Percentiles rank a stretch among this genome's conserved stretches.
These are phyloP conservation scores for Pelargonium cotyledonis DNA, from an alignment of 441 rosid genomes.

Conservation along the genomic window DNA sequence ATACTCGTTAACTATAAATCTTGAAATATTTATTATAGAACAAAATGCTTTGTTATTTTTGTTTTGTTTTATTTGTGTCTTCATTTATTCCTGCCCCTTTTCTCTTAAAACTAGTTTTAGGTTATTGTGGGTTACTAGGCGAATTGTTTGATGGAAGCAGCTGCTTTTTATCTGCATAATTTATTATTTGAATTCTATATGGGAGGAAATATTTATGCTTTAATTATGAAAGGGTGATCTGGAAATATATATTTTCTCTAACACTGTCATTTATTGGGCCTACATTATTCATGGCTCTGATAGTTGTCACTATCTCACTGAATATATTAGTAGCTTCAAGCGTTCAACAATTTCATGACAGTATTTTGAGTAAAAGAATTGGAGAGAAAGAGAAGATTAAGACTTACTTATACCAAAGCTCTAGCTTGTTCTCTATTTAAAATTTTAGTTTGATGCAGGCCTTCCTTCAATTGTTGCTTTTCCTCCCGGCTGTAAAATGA, in stretches of 20 bases:
- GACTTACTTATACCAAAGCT: not conserved
- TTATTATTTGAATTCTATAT: not conserved
- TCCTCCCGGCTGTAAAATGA: constrained; percentile 66
- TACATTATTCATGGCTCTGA: not conserved
- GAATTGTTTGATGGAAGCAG: not conserved
- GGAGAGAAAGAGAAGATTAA: not conserved
- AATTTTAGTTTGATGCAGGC: constrained; percentile 40
- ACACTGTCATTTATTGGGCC: not conserved
- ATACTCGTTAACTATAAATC: not conserved
- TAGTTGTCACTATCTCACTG: not conserved
- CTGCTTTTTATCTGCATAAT: not conserved
- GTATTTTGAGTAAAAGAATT: not conserved
- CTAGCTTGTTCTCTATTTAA: constrained; percentile 6
- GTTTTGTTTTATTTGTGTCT: not conserved
- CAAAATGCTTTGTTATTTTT: not conserved
- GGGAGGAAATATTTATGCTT: not conserved
- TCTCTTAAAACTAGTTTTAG: no score
- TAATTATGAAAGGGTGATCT: not conserved
- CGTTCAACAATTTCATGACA: not conserved
- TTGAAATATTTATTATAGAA: not conserved
- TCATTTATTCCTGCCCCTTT: not conserved
- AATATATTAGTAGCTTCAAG: not conserved
- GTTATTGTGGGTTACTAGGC: no score
- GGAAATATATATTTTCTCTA: not conserved
- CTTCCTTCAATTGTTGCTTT: constrained; percentile 75